Evolutionary conservation across 2,329 filamentous ascomycete genomes (phyloP).

Genomic region (Stachybotrys echinatus): DNA sequence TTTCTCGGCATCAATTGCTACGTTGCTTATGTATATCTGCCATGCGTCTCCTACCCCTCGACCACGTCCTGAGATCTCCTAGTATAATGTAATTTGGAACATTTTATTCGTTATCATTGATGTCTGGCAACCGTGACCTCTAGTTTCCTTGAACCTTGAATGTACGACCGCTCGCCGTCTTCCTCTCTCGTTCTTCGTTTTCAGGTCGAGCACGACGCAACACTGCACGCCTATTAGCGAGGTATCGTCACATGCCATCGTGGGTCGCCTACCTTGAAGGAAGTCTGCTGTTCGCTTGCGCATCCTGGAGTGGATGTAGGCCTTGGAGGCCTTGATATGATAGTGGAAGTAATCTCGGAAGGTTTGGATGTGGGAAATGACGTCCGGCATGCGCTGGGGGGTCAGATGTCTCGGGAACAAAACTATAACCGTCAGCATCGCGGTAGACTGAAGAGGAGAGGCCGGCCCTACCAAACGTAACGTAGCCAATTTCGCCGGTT

Average conservation of each 20-base stretch:
- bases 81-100: background rate
- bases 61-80: background rate
- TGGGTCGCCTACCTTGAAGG: conserved; percentile 74
- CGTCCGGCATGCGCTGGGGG: conserved; percentile 82
- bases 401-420: conserved; percentile 94
- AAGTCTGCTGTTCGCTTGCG: conserved; percentile 96
- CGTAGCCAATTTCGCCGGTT: conserved; percentile 88
- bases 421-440: conserved; percentile 46
- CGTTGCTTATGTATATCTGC: background rate
- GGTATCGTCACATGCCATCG: background rate
- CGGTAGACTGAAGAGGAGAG: background rate
- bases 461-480: conserved; percentile 79
- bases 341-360: conserved; percentile 99
- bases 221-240: conserved; percentile 50
- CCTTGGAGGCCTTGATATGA: conserved; percentile 99
- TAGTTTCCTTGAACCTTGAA: conserved; percentile 56
- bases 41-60: no score
- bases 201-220: conserved; percentile 91
- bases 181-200: conserved; percentile 93
- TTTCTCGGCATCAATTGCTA: background rate
- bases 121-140: background rate
- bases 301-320: conserved; percentile 98
- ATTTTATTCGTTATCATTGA: background rate
- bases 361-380: conserved; percentile 98
- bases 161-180: conserved; percentile 93